Evolutionary conservation across 768 basidiomycete genomes (phyloP).

Genomic region (Collybiopsis luxurians): DNA sequence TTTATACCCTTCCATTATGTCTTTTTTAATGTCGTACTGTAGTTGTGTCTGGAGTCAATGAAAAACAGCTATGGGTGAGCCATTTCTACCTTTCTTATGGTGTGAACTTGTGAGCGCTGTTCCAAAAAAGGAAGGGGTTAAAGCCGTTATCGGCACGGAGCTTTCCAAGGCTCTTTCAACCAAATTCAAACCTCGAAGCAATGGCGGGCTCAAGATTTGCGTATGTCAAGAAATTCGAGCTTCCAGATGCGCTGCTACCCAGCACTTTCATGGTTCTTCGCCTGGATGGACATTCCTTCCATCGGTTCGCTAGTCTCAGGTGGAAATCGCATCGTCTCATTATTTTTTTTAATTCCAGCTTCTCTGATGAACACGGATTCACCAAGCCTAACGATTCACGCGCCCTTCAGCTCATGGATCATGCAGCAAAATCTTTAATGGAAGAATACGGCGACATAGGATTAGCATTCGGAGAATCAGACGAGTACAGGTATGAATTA

Average conservation of each 20-base stretch:
- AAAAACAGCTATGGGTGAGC: slow-evolving; percentile 9
- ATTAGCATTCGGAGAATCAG: slow-evolving; percentile 93
- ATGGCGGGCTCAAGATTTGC: slow-evolving; percentile 96
- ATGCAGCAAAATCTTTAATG: slow-evolving; percentile 81
- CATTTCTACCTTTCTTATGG: not conserved
- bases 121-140: too few species aligned
- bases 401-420: slow-evolving; percentile 90
- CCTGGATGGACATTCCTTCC: slow-evolving; percentile 92
- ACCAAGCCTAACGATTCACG: slow-evolving; percentile 88
- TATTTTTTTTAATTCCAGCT: slow-evolving; percentile 39
- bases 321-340: not conserved
- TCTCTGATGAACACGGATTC: slow-evolving; percentile 82
- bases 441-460: slow-evolving; percentile 78
- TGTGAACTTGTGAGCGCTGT: too few species aligned
- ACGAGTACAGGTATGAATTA: slow-evolving; percentile 84
- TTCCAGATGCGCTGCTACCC: slow-evolving; percentile 82
- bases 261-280: slow-evolving; percentile 83
- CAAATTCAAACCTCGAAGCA: not conserved
- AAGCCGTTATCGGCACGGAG: too few species aligned
- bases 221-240: slow-evolving; percentile 88
- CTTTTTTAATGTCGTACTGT: slow-evolving; percentile 3
- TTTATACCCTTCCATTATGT: slow-evolving; percentile 4
- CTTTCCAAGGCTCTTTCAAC: too few species aligned
- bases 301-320: slow-evolving; percentile 53
- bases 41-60: slow-evolving; percentile 6